Conservation (phyloP, 225 moss, liverwort and hornwort species). For the Sphagnum contortum region DNA sequence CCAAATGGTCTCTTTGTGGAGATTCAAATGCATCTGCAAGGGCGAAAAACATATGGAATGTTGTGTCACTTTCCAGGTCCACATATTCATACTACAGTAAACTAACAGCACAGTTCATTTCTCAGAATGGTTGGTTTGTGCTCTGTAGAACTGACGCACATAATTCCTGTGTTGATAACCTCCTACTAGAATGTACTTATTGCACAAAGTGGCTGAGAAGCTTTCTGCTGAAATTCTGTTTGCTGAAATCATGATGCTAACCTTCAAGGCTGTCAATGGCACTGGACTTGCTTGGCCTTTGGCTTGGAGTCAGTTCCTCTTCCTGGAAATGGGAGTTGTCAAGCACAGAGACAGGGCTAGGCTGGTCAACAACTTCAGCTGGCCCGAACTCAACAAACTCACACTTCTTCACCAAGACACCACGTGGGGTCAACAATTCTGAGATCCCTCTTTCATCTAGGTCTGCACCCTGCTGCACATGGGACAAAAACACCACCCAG, state of each 20-base stretch:
- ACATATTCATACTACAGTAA: too few species aligned
- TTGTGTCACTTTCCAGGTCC: too few species aligned
- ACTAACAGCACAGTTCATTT: too few species aligned
- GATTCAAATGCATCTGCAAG: conserved; percentile 10
- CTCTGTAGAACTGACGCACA: conserved; percentile 10
- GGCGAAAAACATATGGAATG: background rate
- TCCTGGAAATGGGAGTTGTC: conserved; percentile 48
- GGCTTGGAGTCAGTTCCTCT: conserved; percentile 51
- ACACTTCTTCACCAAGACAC: conserved; percentile 43
- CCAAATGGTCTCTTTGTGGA: conserved; percentile 25
- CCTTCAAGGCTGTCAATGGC: conserved; percentile 27
- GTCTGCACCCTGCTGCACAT: conserved; percentile 14
- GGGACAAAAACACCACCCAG: background rate
- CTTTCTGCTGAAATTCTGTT: too few species aligned
- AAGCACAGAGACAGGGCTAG: conserved; percentile 56
- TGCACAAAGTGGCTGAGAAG: too few species aligned
- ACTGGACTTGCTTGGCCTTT: conserved; percentile 32
- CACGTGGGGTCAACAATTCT: conserved; percentile 42
- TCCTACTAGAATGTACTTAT: too few species aligned
- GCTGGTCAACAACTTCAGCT: conserved; percentile 42
- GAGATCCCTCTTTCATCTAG: conserved; percentile 21
- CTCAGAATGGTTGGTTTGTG: background rate
- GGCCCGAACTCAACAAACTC: conserved; percentile 32
- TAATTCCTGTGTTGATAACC: too few species aligned
- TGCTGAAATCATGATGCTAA: conserved; percentile 4